Evolutionary conservation across 139 green algal genomes (phyloP).

Genomic region (Chlamydomonas schloesseri): DNA sequence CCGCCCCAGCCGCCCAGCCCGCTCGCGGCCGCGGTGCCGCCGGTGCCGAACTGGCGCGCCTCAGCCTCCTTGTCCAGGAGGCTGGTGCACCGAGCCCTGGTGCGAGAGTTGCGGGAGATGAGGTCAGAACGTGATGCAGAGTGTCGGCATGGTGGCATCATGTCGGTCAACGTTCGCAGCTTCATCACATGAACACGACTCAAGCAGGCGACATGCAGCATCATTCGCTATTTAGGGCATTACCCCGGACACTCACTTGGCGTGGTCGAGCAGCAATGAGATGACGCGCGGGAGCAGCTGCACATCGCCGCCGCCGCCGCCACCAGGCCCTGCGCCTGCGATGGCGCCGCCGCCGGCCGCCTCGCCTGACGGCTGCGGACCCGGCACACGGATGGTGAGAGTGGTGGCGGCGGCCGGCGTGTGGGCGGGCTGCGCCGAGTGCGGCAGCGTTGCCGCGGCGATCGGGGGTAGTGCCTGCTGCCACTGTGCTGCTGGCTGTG

Average conservation of each 20-base stretch:
- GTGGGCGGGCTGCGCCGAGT: conserved; percentile 43
- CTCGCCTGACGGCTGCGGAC: not conserved
- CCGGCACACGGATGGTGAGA: not conserved
- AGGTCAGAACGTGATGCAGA: too few relatives aligned
- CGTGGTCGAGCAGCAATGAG: conserved; percentile 16
- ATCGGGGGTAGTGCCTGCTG: conserved; percentile 26
- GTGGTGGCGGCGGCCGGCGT: conserved; percentile 20
- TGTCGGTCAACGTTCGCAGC: too few relatives aligned
- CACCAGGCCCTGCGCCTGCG: too few relatives aligned
- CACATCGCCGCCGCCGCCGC: not conserved
- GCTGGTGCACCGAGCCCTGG: not conserved
- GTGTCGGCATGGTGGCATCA: too few relatives aligned
- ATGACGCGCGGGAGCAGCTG: conserved; percentile 49
- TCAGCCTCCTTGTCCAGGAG: conserved; percentile 12
- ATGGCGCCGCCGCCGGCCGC: too few relatives aligned
- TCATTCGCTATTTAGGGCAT: too few relatives aligned
- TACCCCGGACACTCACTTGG: not conserved
- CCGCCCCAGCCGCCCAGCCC: not conserved
- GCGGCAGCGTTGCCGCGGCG: conserved; percentile 1
- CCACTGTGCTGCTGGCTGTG: not conserved
- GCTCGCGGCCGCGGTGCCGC: not conserved
- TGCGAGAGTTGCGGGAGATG: too few relatives aligned
- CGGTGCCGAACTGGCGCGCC: not conserved
- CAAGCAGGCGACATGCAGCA: too few relatives aligned
- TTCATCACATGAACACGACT: too few relatives aligned